phyloP scores from a whole-genome alignment of 768 basidiomycete species.

The Rhodotorula babjevae region DNA sequence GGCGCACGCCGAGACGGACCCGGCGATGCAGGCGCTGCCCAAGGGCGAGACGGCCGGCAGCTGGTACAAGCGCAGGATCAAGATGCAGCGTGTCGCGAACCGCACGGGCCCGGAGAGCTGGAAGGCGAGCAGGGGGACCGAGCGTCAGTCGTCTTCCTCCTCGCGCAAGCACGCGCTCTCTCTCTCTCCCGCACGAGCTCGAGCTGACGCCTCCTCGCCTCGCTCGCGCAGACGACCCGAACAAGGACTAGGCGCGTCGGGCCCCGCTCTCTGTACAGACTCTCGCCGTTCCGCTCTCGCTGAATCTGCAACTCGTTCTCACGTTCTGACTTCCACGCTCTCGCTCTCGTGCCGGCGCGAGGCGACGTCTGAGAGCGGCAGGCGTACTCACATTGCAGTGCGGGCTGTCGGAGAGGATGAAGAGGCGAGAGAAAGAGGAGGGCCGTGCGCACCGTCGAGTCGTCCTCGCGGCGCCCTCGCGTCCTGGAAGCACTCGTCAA shows the following conservation, averaged over 20 bases:
- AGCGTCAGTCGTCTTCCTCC: slow-evolving; percentile 21
- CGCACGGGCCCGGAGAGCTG: slow-evolving; percentile 32
- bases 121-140: slow-evolving; percentile 23
- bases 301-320: not conserved
- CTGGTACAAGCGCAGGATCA: slow-evolving; percentile 28
- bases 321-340: not conserved
- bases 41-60: slow-evolving; percentile 19
- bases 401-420: too few relatives aligned
- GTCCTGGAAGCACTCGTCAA: too few relatives aligned
- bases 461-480: too few relatives aligned
- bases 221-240: not conserved
- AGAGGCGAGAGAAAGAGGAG: too few relatives aligned
- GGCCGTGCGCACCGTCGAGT: too few relatives aligned
- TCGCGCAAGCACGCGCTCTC: too few relatives aligned
- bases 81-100: slow-evolving; percentile 21
- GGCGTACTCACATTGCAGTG: too few relatives aligned
- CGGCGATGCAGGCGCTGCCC: slow-evolving; percentile 15
- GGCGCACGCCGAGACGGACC: slow-evolving; percentile 10
- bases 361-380: too few relatives aligned
- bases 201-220: not conserved
- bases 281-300: not conserved
- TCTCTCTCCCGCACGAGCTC: not conserved
- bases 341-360: too few relatives aligned
- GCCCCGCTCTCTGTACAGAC: not conserved
- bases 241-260: not conserved